Evolutionary conservation across 805 yeast species (phyloP).

Genomic region (Dipodascus albidus): DNA sequence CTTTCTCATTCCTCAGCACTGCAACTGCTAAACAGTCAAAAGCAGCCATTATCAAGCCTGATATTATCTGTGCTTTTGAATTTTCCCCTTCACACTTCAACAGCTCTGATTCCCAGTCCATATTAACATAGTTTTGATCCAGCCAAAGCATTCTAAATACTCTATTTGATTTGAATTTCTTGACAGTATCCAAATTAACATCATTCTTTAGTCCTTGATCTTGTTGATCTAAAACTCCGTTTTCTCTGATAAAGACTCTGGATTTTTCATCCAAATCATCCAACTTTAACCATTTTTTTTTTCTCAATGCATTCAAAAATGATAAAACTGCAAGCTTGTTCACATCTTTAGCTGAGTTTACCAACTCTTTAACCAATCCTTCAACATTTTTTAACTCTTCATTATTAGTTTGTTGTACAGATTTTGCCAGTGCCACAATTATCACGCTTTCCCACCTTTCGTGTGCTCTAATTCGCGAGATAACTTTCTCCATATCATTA

Average conservation of each 20-base stretch:
- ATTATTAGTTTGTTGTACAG: background rate
- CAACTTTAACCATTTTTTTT: background rate
- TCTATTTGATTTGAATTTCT: constrained; percentile 3
- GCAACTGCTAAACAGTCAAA: constrained; percentile 34
- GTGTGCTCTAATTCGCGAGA: background rate
- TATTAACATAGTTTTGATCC: constrained; percentile 13
- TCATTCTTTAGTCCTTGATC: background rate
- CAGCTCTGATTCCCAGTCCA: constrained; percentile 11
- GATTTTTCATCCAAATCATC: background rate
- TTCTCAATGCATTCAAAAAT: background rate
- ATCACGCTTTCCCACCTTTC: background rate
- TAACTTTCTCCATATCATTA: background rate
- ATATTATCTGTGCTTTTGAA: constrained; percentile 16
- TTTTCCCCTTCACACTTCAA: constrained; percentile 3
- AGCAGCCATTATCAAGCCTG: constrained; percentile 33
- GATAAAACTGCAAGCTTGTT: background rate
- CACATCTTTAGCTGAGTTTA: background rate
- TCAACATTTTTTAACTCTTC: background rate
- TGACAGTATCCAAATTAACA: background rate
- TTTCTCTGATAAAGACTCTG: background rate
- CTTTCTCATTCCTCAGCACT: constrained; percentile 26
- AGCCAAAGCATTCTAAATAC: constrained; percentile 16
- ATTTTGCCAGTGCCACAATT: background rate
- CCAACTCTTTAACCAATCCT: background rate
- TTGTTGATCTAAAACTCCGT: background rate